A percentile compares a stretch with the other conserved stretches of the same genome.
Conservation (phyloP, 495 filamentous ascomycete species). For the Penicillium fimorum region DNA sequence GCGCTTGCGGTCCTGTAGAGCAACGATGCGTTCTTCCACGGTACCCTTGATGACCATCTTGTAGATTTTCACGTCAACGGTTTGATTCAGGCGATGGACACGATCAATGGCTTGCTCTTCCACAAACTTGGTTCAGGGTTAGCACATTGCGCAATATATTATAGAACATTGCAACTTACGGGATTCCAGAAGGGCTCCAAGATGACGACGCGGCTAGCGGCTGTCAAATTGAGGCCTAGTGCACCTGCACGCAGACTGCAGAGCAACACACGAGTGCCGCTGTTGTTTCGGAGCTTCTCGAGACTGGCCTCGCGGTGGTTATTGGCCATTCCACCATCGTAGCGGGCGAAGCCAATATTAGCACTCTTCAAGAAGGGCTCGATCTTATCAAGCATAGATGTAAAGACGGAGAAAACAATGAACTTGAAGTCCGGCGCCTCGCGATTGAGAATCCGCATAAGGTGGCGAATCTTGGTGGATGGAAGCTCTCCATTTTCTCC, state of each 20-base stretch:
- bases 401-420: slow-evolving; percentile 97
- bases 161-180: slow-evolving; percentile 44
- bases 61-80: slow-evolving; percentile 89
- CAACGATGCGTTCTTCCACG: slow-evolving; percentile 90
- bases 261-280: slow-evolving; percentile 72
- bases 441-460: slow-evolving; percentile 75
- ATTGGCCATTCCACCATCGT: slow-evolving; percentile 95
- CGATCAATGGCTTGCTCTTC: slow-evolving; percentile 99
- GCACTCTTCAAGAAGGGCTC: slow-evolving; percentile 81
- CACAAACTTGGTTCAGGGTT: slow-evolving; percentile 61
- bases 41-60: slow-evolving; percentile 80
- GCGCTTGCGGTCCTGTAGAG: slow-evolving; percentile 88
- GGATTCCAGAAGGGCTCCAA: slow-evolving; percentile 99
- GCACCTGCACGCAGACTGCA: slow-evolving; percentile 93
- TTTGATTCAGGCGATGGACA: slow-evolving; percentile 94
- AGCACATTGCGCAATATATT: slow-evolving; percentile 15
- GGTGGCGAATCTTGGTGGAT: slow-evolving; percentile 87
- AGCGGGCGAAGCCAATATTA: slow-evolving; percentile 75
- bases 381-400: slow-evolving; percentile 94
- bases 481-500: slow-evolving; percentile 55
- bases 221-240: slow-evolving; percentile 89
- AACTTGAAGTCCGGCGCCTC: slow-evolving; percentile 83
- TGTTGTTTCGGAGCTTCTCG: slow-evolving; percentile 68
- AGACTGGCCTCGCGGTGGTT: slow-evolving; percentile 87
- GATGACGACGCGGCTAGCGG: slow-evolving; percentile 89